These are phyloP conservation scores for Insectozyma bohioensis DNA, from an alignment of 1,139 yeast species.

Conservation along the genomic window DNA sequence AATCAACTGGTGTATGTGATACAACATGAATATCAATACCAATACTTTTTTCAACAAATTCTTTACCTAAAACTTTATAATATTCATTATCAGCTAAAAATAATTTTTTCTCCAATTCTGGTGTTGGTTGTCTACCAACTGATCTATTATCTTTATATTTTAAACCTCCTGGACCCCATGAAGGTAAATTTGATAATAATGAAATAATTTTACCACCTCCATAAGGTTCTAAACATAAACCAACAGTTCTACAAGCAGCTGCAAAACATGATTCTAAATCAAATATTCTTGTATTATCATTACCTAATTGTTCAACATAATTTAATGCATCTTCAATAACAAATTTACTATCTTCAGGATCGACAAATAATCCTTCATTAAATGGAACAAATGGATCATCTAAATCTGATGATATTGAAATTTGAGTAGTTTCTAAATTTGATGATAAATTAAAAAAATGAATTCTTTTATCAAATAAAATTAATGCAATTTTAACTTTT, in stretches of 20 bases:
- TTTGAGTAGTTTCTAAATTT: slow-evolving; percentile 56
- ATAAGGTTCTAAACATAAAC: slow-evolving; percentile 56
- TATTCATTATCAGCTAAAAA: slow-evolving; percentile 62
- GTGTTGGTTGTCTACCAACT: slow-evolving; percentile 37
- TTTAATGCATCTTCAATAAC: slow-evolving; percentile 70
- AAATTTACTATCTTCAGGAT: slow-evolving; percentile 62
- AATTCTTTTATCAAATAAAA: slow-evolving; percentile 72
- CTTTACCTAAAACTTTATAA: slow-evolving; percentile 60
- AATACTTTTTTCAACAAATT: slow-evolving; percentile 57
- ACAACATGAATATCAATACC: slow-evolving; percentile 79
- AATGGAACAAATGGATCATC: slow-evolving; percentile 85
- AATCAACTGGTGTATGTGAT: slow-evolving; percentile 64
- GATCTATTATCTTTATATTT: slow-evolving; percentile 47
- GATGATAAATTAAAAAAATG: slow-evolving; percentile 74
- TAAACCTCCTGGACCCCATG: slow-evolving; percentile 84
- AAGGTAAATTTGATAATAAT: slow-evolving; percentile 67
- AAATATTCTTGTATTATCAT: slow-evolving; percentile 37
- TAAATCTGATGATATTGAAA: slow-evolving; percentile 68
- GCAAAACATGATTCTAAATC: slow-evolving; percentile 78
- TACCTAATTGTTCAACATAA: slow-evolving; percentile 49
- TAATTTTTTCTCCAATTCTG: slow-evolving; percentile 55
- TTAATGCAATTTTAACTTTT: slow-evolving; percentile 52
- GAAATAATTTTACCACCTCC: slow-evolving; percentile 85
- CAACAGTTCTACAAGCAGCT: slow-evolving; percentile 71
- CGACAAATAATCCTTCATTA: slow-evolving; percentile 74